phyloP scores from a whole-genome alignment of 192 early-diverging fungal genomes.

The Podila horticola region DNA sequence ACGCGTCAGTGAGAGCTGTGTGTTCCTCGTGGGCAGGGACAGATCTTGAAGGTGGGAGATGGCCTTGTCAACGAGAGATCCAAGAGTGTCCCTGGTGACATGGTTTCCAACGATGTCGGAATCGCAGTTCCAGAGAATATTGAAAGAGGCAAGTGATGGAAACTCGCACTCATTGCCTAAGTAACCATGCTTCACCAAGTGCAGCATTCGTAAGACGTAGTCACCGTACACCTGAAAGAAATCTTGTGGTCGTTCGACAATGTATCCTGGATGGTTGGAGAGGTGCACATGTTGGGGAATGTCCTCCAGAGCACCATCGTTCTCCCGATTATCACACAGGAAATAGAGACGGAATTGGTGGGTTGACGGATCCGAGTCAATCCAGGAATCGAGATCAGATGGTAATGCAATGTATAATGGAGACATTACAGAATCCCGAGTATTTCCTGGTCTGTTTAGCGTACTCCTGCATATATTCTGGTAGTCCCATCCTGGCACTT shows the following conservation, averaged over 20 bases:
- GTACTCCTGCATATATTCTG: too few species aligned
- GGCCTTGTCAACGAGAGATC: background rate
- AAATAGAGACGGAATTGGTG: too few species aligned
- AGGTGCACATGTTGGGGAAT: background rate
- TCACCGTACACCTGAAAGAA: background rate
- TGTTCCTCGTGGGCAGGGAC: background rate
- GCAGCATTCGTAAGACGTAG: background rate
- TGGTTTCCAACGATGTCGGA: background rate
- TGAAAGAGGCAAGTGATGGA: background rate
- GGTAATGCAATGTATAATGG: background rate
- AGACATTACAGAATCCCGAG: too few species aligned
- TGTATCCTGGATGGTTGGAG: background rate
- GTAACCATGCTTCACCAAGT: background rate
- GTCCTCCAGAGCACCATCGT: background rate
- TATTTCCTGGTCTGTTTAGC: too few species aligned
- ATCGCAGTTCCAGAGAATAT: background rate
- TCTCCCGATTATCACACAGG: too few species aligned
- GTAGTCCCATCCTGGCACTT: too few species aligned
- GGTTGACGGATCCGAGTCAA: background rate
- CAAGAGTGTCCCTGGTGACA: background rate
- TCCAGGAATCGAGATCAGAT: background rate
- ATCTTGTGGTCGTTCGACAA: background rate
- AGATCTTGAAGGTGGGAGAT: too few species aligned
- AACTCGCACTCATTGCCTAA: too few species aligned
- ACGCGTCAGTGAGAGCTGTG: background rate